Conservation (phyloP, 2,329 filamentous ascomycete species). For the Monosporascus sp. region DNA sequence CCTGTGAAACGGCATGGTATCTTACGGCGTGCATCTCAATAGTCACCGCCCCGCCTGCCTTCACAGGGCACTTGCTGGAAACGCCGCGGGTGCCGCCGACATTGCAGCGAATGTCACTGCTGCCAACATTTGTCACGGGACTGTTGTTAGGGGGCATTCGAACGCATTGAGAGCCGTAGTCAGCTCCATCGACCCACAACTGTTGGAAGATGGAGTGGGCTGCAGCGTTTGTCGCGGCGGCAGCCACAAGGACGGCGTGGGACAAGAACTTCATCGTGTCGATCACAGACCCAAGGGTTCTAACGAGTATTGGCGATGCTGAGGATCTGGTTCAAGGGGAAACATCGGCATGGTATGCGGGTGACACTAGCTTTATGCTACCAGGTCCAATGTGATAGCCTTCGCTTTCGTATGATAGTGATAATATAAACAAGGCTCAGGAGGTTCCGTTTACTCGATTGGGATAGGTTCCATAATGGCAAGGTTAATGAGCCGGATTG, state of each 20-base stretch:
- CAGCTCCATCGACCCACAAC: constrained; percentile 45
- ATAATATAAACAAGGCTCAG: constrained; percentile 8
- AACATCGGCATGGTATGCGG: constrained; percentile 11
- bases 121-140: constrained; percentile 41
- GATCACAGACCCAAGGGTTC: constrained; percentile 1
- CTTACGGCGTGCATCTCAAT: constrained; percentile 26
- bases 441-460: constrained; percentile 15
- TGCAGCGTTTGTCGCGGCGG: constrained; percentile 33
- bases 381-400: not conserved
- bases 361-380: constrained; percentile 13
- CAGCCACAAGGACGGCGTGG: constrained; percentile 26
- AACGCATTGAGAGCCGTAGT: constrained; percentile 39
- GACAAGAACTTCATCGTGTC: constrained; percentile 32
- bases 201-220: constrained; percentile 48
- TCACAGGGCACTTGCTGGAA: constrained; percentile 40
- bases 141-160: constrained; percentile 46
- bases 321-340: constrained; percentile 6
- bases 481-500: constrained; percentile 14
- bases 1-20: not conserved
- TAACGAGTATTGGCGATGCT: not conserved
- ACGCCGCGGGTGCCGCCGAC: constrained; percentile 28
- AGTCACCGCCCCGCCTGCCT: constrained; percentile 25
- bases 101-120: constrained; percentile 40
- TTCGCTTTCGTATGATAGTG: not conserved
- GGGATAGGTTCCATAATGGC: constrained; percentile 12